These are phyloP conservation scores for Aegle marmelos DNA, from an alignment of 345 rosid species.

Conservation along the genomic window DNA sequence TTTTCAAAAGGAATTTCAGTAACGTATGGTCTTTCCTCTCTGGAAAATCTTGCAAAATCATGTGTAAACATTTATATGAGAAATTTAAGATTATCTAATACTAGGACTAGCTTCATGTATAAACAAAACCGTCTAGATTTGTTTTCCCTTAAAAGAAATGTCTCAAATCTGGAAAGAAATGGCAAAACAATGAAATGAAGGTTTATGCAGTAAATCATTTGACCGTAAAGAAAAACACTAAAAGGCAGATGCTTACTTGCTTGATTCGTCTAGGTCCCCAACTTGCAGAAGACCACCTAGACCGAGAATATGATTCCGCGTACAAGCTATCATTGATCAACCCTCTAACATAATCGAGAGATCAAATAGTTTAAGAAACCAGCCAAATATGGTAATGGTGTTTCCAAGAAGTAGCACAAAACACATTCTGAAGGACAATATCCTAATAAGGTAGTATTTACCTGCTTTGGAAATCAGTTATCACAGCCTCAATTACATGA, in stretches of 20 bases:
- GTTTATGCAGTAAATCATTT: not conserved
- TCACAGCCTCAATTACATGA: conserved; percentile 44
- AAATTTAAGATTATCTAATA: not conserved
- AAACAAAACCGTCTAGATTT: not conserved
- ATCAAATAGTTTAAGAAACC: conserved; percentile 4
- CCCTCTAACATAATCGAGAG: conserved; percentile 45
- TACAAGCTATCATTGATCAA: conserved; percentile 73
- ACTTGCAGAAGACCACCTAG: conserved; percentile 78
- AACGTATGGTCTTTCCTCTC: not conserved
- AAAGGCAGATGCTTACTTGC: conserved; percentile 48
- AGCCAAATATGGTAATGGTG: not conserved
- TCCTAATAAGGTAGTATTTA: conserved; percentile 17
- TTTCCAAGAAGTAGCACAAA: conserved; percentile 13
- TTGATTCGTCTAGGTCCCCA: conserved; percentile 94
- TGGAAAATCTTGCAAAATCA: not conserved
- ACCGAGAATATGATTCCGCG: conserved; percentile 68
- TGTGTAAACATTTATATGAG: not conserved
- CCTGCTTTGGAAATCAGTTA: conserved; percentile 57
- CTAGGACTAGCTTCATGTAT: not conserved
- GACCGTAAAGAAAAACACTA: not conserved
- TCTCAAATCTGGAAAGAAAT: not conserved
- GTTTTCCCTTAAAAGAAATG: not conserved
- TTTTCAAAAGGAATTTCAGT: not conserved
- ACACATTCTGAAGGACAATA: not conserved
- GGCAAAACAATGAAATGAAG: not conserved